Evolutionary conservation across 78 protist species (phyloP).

Genomic region (Dictyostelium capitatum): DNA sequence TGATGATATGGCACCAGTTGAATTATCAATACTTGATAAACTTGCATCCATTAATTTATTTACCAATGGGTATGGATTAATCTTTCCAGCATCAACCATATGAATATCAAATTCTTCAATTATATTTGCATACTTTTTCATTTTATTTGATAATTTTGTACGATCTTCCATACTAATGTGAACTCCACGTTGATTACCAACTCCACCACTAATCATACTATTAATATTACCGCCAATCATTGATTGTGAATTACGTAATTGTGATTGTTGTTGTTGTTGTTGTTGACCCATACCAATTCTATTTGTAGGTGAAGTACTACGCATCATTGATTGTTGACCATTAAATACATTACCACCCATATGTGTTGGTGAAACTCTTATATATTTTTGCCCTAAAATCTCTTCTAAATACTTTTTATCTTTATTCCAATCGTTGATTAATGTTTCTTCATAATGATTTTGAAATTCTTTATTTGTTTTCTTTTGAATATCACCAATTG

Average conservation of each 20-base stretch:
- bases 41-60: constrained; percentile 28
- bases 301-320: not conserved
- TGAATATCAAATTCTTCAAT: constrained; percentile 26
- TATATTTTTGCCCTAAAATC: constrained; percentile 49
- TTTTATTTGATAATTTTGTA: constrained; percentile 49
- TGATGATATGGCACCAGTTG: not conserved
- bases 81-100: not conserved
- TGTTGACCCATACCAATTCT: not conserved
- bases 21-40: constrained; percentile 4
- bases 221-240: constrained; percentile 7
- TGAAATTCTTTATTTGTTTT: constrained; percentile 43
- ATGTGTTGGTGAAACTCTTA: not conserved
- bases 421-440: constrained; percentile 37
- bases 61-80: constrained; percentile 2
- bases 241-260: constrained; percentile 6
- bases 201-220: not conserved
- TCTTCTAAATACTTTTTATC: constrained; percentile 64
- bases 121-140: constrained; percentile 56
- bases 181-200: not conserved
- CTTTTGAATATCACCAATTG: constrained; percentile 60
- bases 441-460: constrained; percentile 17
- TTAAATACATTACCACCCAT: not conserved
- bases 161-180: not conserved
- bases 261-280: not conserved
- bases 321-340: not conserved